Evolutionary conservation across 345 rosid genomes (phyloP), one percentile per base, ranked within the genome.

Genomic region (Populus deltoides): DNA sequence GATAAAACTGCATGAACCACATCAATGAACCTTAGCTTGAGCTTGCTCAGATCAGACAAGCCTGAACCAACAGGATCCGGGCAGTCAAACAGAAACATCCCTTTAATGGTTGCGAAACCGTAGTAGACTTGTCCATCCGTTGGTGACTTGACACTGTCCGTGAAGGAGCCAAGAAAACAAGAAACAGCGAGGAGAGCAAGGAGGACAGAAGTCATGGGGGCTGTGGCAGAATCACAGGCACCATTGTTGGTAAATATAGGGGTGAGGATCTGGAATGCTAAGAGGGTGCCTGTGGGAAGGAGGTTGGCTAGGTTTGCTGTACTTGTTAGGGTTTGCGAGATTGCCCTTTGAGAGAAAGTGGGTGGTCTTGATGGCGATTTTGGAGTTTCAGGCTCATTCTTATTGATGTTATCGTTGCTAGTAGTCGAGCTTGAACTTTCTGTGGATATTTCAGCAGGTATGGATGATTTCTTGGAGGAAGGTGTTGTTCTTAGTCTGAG

Each of bases 261-360:
- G 2, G 88, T 87, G 45, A 96, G 92, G 25, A 96, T 85, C 85
- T 90, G 93, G 84, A 96, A 93, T 18, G 99, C 97, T 38, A 93
- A 41, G 25, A 96, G 89, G 16, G 98, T 93, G 13, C 99, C 98
- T 6, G 99, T 96, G 0, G 99, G 98, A 66, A 96, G 98, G 77
- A 96, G 97, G 81, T 96, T 92, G 8, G 99, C 93, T 16, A 96
- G 86, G 86, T 91, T 91, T 5, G 99, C 97, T 16, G 93, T 90
- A 84, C 86, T 88, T 1, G 91, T 89, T 16, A 96, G 86, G 53
- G 99, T 90, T 76, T 89, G 96, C 27, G 97, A 85, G 75, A 95
- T 73, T 17, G 97, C 97, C 1, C 85, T 70, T 31, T 86, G 97
- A 2, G 98, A 84, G 4, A 82, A 57, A 12, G 92, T 89, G 1